Conservation (phyloP, 306 rosid genomes). For the Fragaria vesca region DNA sequence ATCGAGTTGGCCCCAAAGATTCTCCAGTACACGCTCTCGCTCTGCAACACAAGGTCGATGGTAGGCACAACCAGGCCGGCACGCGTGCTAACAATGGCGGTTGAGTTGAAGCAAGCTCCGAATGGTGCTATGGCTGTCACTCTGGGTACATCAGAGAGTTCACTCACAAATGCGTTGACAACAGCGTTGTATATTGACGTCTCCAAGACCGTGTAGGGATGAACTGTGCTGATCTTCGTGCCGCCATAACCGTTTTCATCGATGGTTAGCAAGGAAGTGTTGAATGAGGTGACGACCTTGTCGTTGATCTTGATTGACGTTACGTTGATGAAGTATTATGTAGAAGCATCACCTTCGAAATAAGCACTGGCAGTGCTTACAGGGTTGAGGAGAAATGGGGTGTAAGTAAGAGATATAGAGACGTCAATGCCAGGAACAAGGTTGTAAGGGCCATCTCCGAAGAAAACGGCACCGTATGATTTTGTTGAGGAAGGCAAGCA, state of each 20-base stretch:
- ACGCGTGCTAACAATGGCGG: conserved; percentile 20
- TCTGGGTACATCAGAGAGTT: conserved; percentile 8
- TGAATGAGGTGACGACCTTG: conserved; percentile 27
- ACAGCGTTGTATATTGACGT: conserved; percentile 50
- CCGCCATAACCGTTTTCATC: conserved; percentile 54
- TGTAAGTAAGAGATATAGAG: conserved; percentile 30
- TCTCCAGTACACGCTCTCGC: conserved; percentile 37
- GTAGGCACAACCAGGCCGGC: conserved; percentile 45
- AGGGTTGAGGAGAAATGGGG: conserved; percentile 55
- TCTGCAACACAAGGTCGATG: conserved; percentile 52
- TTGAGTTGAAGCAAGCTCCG: conserved; percentile 40
- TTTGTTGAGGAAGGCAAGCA: conserved; percentile 41
- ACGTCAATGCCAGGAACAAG: conserved; percentile 15
- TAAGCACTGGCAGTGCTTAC: conserved; percentile 30
- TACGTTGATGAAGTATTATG: conserved; percentile 58
- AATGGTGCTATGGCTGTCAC: conserved; percentile 52
- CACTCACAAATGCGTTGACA: conserved; percentile 31
- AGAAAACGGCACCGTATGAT: conserved; percentile 19
- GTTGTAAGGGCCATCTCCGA: conserved; percentile 26
- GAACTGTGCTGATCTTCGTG: conserved; percentile 58
- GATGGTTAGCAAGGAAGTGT: conserved; percentile 38
- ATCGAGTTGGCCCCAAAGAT: conserved; percentile 57
- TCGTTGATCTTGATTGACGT: conserved; percentile 41
- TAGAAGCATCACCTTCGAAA: conserved; percentile 37
- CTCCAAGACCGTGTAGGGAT: conserved; percentile 54